These are phyloP conservation scores for Helotiales sp. DNA, from an alignment of 2,329 filamentous ascomycete genomes.

Conservation along the genomic window DNA sequence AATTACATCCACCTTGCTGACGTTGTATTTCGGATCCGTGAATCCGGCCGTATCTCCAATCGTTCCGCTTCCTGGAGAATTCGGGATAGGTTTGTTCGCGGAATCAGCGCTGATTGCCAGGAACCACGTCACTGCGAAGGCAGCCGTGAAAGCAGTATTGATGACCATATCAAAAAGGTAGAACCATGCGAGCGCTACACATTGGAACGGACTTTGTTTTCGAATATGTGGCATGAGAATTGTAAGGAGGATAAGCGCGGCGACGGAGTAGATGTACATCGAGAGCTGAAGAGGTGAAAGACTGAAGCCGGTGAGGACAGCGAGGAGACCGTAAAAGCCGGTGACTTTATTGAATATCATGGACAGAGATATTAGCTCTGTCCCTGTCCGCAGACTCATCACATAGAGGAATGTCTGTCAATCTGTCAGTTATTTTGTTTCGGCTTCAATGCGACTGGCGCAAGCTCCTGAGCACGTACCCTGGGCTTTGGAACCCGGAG, in stretches of 20 bases:
- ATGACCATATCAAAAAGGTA: constrained; percentile 81
- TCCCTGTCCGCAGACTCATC: constrained; percentile 83
- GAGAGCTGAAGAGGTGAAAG: constrained; percentile 82
- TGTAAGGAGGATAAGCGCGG: constrained; percentile 65
- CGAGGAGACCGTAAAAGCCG: constrained; percentile 86
- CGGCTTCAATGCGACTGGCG: not conserved
- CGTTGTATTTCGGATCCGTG: constrained; percentile 62
- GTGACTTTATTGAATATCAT: constrained; percentile 91
- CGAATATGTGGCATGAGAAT: constrained; percentile 79
- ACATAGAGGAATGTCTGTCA: constrained; percentile 80
- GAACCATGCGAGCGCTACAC: constrained; percentile 78
- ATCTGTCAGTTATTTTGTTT: constrained; percentile 18
- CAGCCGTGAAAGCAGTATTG: constrained; percentile 78
- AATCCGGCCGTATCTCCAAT: constrained; percentile 66
- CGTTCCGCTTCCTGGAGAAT: constrained; percentile 35
- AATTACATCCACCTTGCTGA: constrained; percentile 55
- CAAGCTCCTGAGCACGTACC: constrained; percentile 22
- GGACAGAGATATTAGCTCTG: constrained; percentile 79
- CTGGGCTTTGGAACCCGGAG: constrained; percentile 33
- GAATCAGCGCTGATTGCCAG: constrained; percentile 54
- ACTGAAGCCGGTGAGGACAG: constrained; percentile 81
- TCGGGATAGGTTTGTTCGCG: constrained; percentile 42
- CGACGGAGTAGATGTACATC: constrained; percentile 87
- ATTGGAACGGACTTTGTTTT: constrained; percentile 74
- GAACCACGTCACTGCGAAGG: constrained; percentile 87